Base-by-base conservation (phyloP, 805 yeast species). In the Lipomyces oligophaga region DNA sequence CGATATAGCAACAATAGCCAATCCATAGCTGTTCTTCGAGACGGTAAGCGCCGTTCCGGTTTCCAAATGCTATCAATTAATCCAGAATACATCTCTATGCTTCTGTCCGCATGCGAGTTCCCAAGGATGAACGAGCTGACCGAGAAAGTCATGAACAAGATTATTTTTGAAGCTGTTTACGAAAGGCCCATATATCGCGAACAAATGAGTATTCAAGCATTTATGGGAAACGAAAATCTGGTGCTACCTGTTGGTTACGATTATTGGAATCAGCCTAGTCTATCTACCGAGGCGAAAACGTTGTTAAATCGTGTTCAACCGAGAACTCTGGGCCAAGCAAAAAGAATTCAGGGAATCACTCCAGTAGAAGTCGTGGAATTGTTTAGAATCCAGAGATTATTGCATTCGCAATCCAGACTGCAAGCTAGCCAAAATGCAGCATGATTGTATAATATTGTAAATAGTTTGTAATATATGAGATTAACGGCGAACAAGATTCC, bases 331-430 rank as follows among this genome's bases (percentile, higher is more conserved):
- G 97, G 97, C 0, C 97, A 93, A 63, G 97, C 97, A 0, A 75
- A 95, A 62, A 73, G 97, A 57, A 83, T 90, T 10, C 95, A 93
- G 60, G 97, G 98, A 0, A 80, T 93, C 2, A 90, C 97, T 0
- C 96, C 97, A 0, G 90, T 96, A 0, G 93, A 96, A 0, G 71
- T 86, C 15, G 83, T 87, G 54, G 94, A 85, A 61, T 71, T 89
- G 38, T 85, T 81, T 33, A 33, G 47, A 34, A 10, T 37, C 4
- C 32, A 5, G 16, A 19, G 30, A 20, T 30, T 36, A n/a, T 19
- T 21, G 30, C n/a, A n/a, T n/a, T n/a, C n/a, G n/a, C n/a, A n/a
- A n/a, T n/a, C n/a, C n/a, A n/a, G n/a, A n/a, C n/a, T n/a, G n/a
- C n/a, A n/a, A n/a, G n/a, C n/a, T n/a, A n/a, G n/a, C n/a, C n/a